These are phyloP conservation scores for Melanopsichium pennsylvanicum DNA, from an alignment of 1,284 basidiomycete species.

Conservation along the genomic window DNA sequence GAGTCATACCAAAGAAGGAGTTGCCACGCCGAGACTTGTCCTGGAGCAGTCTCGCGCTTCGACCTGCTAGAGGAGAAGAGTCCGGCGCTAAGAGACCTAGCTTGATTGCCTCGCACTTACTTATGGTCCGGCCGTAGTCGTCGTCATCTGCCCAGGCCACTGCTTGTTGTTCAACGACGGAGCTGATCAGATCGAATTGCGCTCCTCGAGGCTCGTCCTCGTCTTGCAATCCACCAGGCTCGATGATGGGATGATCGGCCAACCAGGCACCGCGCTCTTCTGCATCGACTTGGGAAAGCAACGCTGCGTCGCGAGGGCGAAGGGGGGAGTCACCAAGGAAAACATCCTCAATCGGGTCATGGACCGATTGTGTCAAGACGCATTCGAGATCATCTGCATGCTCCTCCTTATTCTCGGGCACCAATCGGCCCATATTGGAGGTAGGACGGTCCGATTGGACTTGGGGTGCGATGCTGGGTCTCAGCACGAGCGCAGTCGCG, in stretches of 20 bases:
- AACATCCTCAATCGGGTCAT: conserved; percentile 12
- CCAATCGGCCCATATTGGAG: conserved; percentile 30
- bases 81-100: conserved; percentile 42
- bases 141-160: conserved; percentile 61
- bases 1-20: conserved; percentile 3
- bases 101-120: conserved; percentile 49
- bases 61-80: neutral
- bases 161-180: conserved; percentile 39
- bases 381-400: conserved; percentile 44
- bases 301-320: conserved; percentile 23
- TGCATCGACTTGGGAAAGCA: conserved; percentile 25
- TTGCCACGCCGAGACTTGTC: conserved; percentile 1
- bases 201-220: conserved; percentile 46
- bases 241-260: conserved; percentile 41
- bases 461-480: neutral
- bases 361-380: conserved; percentile 24
- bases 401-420: conserved; percentile 26
- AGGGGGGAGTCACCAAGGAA: conserved; percentile 15
- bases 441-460: conserved; percentile 32
- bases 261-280: conserved; percentile 36
- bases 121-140: conserved; percentile 57
- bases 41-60: conserved; percentile 1
- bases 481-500: neutral
- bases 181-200: conserved; percentile 51
- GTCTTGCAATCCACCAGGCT: conserved; percentile 42